Conservation (phyloP, 2,329 filamentous ascomycete genomes). For the Didymella glomerata region DNA sequence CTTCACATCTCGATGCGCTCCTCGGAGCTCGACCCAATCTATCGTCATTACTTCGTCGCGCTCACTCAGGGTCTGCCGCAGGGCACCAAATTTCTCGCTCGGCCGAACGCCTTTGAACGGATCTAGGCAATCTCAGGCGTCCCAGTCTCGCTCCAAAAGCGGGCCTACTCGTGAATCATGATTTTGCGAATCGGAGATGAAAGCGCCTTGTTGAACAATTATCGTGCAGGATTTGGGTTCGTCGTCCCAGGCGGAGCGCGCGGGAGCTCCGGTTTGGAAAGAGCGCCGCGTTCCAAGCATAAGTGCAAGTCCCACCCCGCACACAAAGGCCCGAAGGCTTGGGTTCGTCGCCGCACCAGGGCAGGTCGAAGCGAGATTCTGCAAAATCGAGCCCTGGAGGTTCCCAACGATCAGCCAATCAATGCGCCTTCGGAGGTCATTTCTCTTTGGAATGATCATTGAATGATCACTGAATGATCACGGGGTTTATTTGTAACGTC, state of each 20-base stretch:
- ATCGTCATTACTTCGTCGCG: not conserved
- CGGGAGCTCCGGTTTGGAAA: not conserved
- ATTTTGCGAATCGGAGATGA: not conserved
- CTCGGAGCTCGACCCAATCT: not conserved
- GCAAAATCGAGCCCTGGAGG: not conserved
- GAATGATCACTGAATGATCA: not conserved
- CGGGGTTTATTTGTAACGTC: not conserved
- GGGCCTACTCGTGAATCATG: not conserved
- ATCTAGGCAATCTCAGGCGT: not conserved
- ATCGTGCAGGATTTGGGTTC: slow-evolving; percentile 2
- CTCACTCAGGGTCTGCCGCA: not conserved
- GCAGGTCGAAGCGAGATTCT: slow-evolving; percentile 11
- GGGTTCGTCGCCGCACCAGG: not conserved
- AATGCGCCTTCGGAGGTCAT: not conserved
- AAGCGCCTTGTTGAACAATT: not conserved
- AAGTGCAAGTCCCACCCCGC: slow-evolving; percentile 12
- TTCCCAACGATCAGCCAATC: slow-evolving; percentile 8
- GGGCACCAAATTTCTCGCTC: not conserved
- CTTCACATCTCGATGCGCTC: not conserved
- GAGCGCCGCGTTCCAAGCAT: not conserved
- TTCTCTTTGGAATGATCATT: not conserved
- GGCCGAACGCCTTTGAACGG: not conserved
- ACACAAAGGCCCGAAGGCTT: slow-evolving; percentile 9
- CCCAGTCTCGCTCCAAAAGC: not conserved
- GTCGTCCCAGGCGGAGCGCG: not conserved